These are phyloP conservation scores for Hymenochaete sp. DNA, from an alignment of 1,284 basidiomycete genomes.

Conservation along the genomic window DNA sequence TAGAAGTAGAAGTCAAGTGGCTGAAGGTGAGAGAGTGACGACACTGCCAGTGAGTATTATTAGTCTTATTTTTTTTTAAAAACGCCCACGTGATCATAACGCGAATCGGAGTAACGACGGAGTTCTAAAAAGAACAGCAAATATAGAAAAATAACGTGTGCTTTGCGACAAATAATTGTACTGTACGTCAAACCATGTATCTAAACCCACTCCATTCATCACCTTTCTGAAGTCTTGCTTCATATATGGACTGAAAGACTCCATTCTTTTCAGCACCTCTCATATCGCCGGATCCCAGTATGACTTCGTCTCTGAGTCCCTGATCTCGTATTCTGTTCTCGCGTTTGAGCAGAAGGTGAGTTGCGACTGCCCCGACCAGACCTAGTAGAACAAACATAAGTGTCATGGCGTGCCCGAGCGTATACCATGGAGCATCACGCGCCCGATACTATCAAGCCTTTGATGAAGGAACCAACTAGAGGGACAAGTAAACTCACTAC, in stretches of 20 bases:
- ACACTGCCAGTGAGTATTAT: too few species aligned
- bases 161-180: too few species aligned
- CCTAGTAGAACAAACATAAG: conserved; percentile 42
- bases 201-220: conserved; percentile 54
- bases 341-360: conserved; percentile 29
- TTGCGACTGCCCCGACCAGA: conserved; percentile 32
- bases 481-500: conserved; percentile 28
- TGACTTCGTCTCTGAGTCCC: conserved; percentile 41
- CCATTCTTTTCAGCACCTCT: too few species aligned
- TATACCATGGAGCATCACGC: conserved; percentile 37
- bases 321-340: conserved; percentile 38
- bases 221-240: conserved; percentile 48
- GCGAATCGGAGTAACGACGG: too few species aligned
- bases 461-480: conserved; percentile 15
- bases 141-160: too few species aligned
- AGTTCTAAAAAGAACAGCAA: too few species aligned
- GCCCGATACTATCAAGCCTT: conserved; percentile 26
- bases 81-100: too few species aligned
- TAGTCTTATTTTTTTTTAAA: too few species aligned
- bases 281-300: conserved; percentile 19
- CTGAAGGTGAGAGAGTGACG: neutral
- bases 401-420: conserved; percentile 41
- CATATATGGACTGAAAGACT: conserved; percentile 36
- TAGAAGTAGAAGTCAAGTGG: too few species aligned
- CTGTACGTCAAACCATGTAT: conserved; percentile 30